phyloP scores from a whole-genome alignment of 2,329 filamentous ascomycete genomes.

The Exserohilum turcica region DNA sequence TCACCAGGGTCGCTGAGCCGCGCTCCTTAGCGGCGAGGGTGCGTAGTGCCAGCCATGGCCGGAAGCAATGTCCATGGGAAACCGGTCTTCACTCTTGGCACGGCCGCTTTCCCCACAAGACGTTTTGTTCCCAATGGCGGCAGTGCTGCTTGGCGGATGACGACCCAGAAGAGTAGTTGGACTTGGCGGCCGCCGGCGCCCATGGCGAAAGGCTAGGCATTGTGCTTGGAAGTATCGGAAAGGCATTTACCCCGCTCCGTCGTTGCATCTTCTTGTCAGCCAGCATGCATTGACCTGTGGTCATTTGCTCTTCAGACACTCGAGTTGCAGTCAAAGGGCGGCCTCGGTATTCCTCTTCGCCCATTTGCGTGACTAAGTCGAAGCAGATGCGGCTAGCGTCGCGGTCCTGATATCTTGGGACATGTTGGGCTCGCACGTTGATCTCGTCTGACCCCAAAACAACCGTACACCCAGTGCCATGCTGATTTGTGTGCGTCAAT shows the following conservation, averaged over 20 bases:
- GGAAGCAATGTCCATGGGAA: neutral
- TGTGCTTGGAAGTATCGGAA: slow-evolving; percentile 7
- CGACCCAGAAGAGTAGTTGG: slow-evolving; percentile 11
- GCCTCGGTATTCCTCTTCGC: neutral
- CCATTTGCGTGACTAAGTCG: neutral
- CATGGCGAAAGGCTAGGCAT: slow-evolving; percentile 10
- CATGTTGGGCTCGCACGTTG: neutral
- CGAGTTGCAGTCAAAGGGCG: neutral
- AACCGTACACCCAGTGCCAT: neutral
- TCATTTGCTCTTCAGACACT: neutral
- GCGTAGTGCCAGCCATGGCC: too few relatives aligned
- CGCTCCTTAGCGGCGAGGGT: too few relatives aligned
- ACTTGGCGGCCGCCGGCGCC: slow-evolving; percentile 20
- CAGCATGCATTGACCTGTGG: neutral
- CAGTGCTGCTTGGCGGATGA: slow-evolving; percentile 23
- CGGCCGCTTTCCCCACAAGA: neutral
- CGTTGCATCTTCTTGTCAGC: neutral
- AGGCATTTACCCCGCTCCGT: slow-evolving; percentile 13
- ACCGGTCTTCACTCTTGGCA: neutral
- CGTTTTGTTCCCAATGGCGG: slow-evolving; percentile 1
- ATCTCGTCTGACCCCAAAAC: neutral
- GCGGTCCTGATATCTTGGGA: neutral
- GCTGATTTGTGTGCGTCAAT: slow-evolving; percentile 1
- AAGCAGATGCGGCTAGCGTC: neutral
- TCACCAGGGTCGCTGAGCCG: too few relatives aligned